phyloP scores from a whole-genome alignment of 805 yeast species.

The Cyberlindnera japonica region DNA sequence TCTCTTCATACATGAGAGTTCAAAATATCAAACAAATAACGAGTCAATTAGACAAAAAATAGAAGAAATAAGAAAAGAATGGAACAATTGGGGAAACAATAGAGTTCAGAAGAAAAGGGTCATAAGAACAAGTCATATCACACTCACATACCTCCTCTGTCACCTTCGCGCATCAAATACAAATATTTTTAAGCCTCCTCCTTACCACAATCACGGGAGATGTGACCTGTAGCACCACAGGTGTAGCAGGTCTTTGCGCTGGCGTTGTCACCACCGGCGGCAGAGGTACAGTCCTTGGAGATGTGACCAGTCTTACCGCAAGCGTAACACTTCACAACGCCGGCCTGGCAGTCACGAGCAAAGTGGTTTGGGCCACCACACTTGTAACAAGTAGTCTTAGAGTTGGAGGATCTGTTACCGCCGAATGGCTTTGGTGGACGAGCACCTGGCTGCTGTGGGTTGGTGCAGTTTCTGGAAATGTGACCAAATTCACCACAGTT shows the following conservation, averaged over 20 bases:
- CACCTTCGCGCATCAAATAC: neutral
- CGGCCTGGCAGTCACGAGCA: slow-evolving; percentile 82
- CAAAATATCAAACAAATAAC: neutral
- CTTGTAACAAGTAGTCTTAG: slow-evolving; percentile 65
- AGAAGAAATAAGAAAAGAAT: slow-evolving; percentile 5
- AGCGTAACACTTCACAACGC: slow-evolving; percentile 77
- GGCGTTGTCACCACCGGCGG: slow-evolving; percentile 40
- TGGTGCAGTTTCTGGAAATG: slow-evolving; percentile 72
- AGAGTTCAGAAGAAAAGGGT: slow-evolving; percentile 8
- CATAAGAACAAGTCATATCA: slow-evolving; percentile 8
- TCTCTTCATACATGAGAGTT: neutral
- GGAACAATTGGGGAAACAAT: neutral
- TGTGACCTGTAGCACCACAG: slow-evolving; percentile 69
- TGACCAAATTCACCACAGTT: slow-evolving; percentile 77
- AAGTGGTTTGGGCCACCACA: slow-evolving; percentile 93
- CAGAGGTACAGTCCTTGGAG: slow-evolving; percentile 72
- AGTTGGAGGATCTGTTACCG: slow-evolving; percentile 22
- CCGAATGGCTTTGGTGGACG: slow-evolving; percentile 17
- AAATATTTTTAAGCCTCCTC: slow-evolving; percentile 7
- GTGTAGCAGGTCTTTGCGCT: slow-evolving; percentile 38
- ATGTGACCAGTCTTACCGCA: slow-evolving; percentile 91
- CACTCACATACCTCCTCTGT: slow-evolving; percentile 3
- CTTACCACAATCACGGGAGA: slow-evolving; percentile 67
- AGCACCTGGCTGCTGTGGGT: slow-evolving; percentile 33
- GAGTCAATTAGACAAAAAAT: slow-evolving; percentile 2